phyloP scores from a whole-genome alignment of 257 asterid species.

The Jacaranda mimosifolia region DNA sequence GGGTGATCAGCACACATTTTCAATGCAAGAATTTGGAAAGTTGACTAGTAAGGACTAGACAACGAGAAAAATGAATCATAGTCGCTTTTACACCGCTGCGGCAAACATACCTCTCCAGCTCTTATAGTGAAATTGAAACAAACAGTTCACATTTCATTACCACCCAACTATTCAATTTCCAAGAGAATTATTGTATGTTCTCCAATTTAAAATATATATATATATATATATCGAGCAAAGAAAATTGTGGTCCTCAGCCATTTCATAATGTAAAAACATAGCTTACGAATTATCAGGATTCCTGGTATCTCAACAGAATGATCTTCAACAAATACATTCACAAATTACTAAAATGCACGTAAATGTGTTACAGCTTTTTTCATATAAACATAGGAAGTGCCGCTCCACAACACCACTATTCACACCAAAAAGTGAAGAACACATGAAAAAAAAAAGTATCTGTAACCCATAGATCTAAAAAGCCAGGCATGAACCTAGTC shows the following conservation, averaged over 20 bases:
- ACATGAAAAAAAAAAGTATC: neutral
- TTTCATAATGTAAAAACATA: neutral
- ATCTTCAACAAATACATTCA: neutral
- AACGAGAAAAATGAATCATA: neutral
- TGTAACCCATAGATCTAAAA: neutral
- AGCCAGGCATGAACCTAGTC: constrained; percentile 20
- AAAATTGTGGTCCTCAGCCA: neutral
- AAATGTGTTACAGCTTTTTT: neutral
- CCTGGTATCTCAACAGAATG: neutral
- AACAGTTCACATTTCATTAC: neutral
- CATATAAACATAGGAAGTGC: neutral
- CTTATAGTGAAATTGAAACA: neutral
- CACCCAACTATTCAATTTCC: neutral
- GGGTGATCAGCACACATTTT: neutral
- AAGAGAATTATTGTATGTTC: neutral
- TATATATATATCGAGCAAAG: neutral
- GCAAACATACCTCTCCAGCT: neutral
- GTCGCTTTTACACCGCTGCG: constrained; percentile 11
- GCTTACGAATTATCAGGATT: constrained; percentile 5
- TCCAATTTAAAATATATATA: neutral
- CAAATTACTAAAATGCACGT: neutral
- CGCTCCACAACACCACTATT: neutral
- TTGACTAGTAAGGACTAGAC: neutral
- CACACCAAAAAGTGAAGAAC: neutral
- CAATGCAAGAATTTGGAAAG: constrained; percentile 14